These are phyloP conservation scores for Taphrina confusa DNA, from an alignment of 1,139 yeast species.

Conservation along the genomic window DNA sequence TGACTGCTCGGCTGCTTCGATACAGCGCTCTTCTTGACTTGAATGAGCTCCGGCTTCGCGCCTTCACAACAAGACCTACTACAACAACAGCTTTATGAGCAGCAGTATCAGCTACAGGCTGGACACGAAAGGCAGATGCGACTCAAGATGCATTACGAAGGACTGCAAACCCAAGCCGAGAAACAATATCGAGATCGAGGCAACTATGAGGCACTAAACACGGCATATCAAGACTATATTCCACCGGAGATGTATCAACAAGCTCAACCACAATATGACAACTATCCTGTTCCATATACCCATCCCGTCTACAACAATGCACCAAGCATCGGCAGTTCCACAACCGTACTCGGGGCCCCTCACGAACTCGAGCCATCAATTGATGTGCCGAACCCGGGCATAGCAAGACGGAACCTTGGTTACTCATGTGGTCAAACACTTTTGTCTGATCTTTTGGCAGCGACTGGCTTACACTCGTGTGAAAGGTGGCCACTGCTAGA, in stretches of 20 bases:
- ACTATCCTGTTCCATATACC: not conserved
- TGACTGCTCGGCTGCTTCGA: too few relatives aligned
- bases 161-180: not conserved
- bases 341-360: too few relatives aligned
- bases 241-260: not conserved
- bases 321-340: too few relatives aligned
- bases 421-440: conserved; percentile 18
- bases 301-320: too few relatives aligned
- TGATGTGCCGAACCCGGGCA: too few relatives aligned
- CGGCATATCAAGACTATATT: conserved; percentile 1
- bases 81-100: not conserved
- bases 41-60: not conserved
- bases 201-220: not conserved
- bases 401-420: conserved; percentile 2
- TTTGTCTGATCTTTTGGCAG: not conserved
- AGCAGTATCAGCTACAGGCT: not conserved
- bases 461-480: conserved; percentile 3
- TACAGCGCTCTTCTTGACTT: not conserved
- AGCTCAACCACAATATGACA: not conserved
- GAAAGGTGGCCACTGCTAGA: conserved; percentile 24
- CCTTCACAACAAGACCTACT: not conserved
- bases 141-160: not conserved
- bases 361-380: too few relatives aligned
- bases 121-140: not conserved
- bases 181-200: too few relatives aligned